Conservation (phyloP, 2,329 filamentous ascomycete genomes). For the Verticillium klebahnii region DNA sequence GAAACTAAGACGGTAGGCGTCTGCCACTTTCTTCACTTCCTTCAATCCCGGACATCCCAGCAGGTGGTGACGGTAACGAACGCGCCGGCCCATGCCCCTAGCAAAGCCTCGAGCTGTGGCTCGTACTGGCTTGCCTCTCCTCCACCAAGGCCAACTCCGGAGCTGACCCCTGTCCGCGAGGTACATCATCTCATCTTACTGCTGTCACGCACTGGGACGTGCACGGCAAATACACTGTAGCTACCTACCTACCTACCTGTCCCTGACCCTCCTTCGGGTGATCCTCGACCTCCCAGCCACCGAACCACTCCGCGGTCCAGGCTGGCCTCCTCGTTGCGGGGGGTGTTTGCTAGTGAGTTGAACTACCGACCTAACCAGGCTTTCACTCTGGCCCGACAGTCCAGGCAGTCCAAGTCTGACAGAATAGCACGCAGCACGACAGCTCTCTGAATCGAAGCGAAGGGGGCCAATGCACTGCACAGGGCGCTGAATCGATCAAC, state of each 20-base stretch:
- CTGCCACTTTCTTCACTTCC: not conserved
- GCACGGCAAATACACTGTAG: not conserved
- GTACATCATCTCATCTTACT: not conserved
- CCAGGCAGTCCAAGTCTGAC: too few relatives aligned
- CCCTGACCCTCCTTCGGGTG: not conserved
- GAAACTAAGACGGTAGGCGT: not conserved
- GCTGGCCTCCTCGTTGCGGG: not conserved
- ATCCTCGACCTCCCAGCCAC: not conserved
- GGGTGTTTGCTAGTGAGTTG: not conserved
- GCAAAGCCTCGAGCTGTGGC: too few relatives aligned
- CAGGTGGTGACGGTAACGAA: not conserved
- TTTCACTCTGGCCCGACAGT: not conserved
- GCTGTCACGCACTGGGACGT: not conserved
- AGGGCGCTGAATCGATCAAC: not conserved
- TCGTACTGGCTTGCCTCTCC: too few relatives aligned
- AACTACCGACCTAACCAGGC: not conserved
- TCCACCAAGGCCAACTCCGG: too few relatives aligned
- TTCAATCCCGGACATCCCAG: not conserved
- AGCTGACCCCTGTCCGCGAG: too few relatives aligned
- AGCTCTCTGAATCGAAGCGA: not conserved
- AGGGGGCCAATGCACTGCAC: not conserved
- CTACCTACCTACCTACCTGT: not conserved
- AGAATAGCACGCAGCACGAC: not conserved
- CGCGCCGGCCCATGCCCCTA: too few relatives aligned
- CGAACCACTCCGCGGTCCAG: not conserved